Conservation (phyloP, 371 early-diverging fungal species). For the Circinella minor region DNA sequence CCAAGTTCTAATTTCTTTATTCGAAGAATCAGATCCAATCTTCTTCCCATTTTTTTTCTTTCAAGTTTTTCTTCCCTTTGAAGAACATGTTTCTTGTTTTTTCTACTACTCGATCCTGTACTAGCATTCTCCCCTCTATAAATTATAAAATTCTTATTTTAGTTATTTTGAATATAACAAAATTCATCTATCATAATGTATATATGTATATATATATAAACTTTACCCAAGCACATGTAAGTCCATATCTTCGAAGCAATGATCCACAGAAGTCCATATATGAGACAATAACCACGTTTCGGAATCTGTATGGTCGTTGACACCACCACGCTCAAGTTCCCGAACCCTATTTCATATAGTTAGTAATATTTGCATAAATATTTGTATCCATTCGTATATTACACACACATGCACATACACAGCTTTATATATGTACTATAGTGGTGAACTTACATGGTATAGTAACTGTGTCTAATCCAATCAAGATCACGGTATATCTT, state of each 20-base stretch:
- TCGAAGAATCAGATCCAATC: background rate
- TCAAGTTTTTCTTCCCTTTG: background rate
- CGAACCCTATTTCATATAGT: background rate
- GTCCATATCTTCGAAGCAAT: background rate
- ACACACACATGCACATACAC: too few species aligned
- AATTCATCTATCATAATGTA: background rate
- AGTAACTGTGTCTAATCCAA: background rate
- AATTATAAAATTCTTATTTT: background rate
- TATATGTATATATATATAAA: background rate
- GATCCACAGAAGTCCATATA: background rate
- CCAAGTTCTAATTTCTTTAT: constrained; percentile 1
- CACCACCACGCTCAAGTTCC: background rate
- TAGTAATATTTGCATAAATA: background rate
- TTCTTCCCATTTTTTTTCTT: constrained; percentile 1
- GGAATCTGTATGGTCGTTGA: background rate
- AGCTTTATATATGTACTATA: too few species aligned
- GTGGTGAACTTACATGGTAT: background rate
- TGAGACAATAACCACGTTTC: background rate
- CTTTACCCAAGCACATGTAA: background rate
- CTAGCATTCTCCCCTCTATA: constrained; percentile 1
- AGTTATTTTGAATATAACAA: background rate
- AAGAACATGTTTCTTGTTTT: background rate
- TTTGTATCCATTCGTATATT: background rate
- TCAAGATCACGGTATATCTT: background rate
- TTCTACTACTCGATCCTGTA: background rate